Evolutionary conservation across 2,329 filamentous ascomycete genomes (phyloP).

Genomic region (Hymenoscyphus salicellus): DNA sequence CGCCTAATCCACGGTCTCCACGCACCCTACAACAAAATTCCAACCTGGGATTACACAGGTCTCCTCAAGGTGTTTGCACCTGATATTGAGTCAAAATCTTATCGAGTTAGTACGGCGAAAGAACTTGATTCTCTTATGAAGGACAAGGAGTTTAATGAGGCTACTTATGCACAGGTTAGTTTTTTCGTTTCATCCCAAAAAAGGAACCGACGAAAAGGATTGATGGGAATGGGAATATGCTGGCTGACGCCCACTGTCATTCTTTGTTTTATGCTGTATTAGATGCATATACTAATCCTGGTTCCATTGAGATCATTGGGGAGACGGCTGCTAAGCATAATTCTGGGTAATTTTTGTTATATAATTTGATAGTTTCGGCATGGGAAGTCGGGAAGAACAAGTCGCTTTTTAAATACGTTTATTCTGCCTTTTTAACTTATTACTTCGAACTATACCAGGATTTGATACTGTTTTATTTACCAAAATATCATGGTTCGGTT

Average conservation of each 20-base stretch:
- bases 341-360: not conserved
- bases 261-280: not conserved
- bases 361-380: not conserved
- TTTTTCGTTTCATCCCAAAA: not conserved
- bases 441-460: too few relatives aligned
- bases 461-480: too few relatives aligned
- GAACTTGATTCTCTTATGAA: constrained; percentile 65
- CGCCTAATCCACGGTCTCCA: constrained; percentile 53
- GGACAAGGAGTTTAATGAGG: constrained; percentile 60
- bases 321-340: not conserved
- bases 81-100: constrained; percentile 58
- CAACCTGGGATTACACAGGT: constrained; percentile 45
- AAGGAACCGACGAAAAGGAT: not conserved
- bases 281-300: not conserved
- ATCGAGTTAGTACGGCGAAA: constrained; percentile 65
- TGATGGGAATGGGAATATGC: not conserved
- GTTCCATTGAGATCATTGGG: not conserved
- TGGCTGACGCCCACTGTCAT: too few relatives aligned
- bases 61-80: constrained; percentile 39
- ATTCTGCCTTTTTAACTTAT: too few relatives aligned
- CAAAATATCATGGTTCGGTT: too few relatives aligned
- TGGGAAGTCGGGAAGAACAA: too few relatives aligned
- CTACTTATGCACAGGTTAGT: constrained; percentile 23
- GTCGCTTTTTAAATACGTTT: too few relatives aligned
- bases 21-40: constrained; percentile 52